A percentile compares a stretch with the other conserved stretches of the same genome.
Evolutionary conservation across 1,139 yeast species (phyloP).

Genomic region (Yamadazyma spencermartinsiae): DNA sequence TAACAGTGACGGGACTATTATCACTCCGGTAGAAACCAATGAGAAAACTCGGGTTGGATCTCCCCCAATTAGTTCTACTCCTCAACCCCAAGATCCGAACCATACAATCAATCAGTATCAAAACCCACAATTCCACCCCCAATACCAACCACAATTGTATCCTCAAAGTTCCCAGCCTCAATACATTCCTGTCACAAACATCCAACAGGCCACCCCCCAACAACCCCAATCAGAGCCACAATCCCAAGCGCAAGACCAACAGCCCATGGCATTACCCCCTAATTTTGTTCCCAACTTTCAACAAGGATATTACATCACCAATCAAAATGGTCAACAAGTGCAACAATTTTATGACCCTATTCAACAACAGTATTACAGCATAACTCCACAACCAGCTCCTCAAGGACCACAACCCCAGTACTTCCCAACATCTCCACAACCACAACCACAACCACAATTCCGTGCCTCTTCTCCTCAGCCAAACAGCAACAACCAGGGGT

Average conservation of each 20-base stretch:
- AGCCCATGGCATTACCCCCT: slow-evolving; percentile 17
- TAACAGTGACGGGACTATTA: slow-evolving; percentile 50
- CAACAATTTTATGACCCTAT: slow-evolving; percentile 50
- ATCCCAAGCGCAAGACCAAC: slow-evolving; percentile 3
- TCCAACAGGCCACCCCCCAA: slow-evolving; percentile 14
- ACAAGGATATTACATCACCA: slow-evolving; percentile 22
- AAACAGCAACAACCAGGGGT: slow-evolving; percentile 11
- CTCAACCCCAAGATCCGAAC: slow-evolving; percentile 4
- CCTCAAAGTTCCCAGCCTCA: slow-evolving; percentile 15
- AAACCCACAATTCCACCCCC: slow-evolving; percentile 12
- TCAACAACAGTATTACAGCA: slow-evolving; percentile 46
- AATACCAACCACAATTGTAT: slow-evolving; percentile 15
- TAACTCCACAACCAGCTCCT: slow-evolving; percentile 31
- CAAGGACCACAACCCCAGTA: slow-evolving; percentile 38
- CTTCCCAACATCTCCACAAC: slow-evolving; percentile 39
- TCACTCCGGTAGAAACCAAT: slow-evolving; percentile 42
- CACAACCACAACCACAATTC: slow-evolving; percentile 14
- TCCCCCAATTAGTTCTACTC: slow-evolving; percentile 12
- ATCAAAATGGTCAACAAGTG: slow-evolving; percentile 26
- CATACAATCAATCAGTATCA: slow-evolving; percentile 4
- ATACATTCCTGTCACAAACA: slow-evolving; percentile 10
- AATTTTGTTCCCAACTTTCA: slow-evolving; percentile 20
- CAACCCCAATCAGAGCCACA: slow-evolving; percentile 9
- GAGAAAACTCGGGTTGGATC: slow-evolving; percentile 13
- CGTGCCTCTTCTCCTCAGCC: slow-evolving; percentile 10